A percentile compares a stretch with the other conserved stretches of the same genome.
phyloP scores from a whole-genome alignment of 345 rosid species.

The Odontarrhena argentea region DNA sequence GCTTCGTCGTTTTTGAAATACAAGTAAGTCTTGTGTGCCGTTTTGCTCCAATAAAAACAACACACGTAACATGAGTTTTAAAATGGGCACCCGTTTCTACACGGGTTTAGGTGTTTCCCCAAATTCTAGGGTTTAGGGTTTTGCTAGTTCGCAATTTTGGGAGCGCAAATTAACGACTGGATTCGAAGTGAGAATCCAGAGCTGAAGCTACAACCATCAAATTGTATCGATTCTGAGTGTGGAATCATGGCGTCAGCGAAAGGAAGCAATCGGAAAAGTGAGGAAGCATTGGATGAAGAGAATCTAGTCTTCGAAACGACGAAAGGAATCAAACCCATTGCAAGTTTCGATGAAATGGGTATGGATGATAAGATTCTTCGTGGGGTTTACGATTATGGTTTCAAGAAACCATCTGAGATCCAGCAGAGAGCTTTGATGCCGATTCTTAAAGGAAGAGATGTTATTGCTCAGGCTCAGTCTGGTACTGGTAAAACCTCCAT shows the following conservation, averaged over 20 bases:
- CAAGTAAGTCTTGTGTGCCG: too few relatives aligned
- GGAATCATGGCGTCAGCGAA: conserved; percentile 23
- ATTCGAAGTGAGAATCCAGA: too few relatives aligned
- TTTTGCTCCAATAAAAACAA: too few relatives aligned
- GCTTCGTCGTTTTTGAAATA: too few relatives aligned
- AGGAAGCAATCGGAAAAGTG: conserved; percentile 28
- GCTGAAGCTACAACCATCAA: too few relatives aligned
- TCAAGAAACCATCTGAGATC: conserved; percentile 91
- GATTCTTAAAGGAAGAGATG: conserved; percentile 82
- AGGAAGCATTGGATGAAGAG: conserved; percentile 48
- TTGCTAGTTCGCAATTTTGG: too few relatives aligned
- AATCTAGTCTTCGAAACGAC: conserved; percentile 82
- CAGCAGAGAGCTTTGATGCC: conserved; percentile 95
- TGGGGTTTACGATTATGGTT: conserved; percentile 87
- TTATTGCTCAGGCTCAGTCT: conserved; percentile 97
- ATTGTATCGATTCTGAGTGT: not conserved
- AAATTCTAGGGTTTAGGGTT: too few relatives aligned
- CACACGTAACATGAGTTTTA: too few relatives aligned
- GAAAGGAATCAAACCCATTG: conserved; percentile 77
- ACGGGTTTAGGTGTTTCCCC: too few relatives aligned
- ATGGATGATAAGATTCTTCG: conserved; percentile 74
- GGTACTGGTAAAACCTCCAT: conserved; percentile 98
- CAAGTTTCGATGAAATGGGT: conserved; percentile 81
- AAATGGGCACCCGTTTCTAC: too few relatives aligned
- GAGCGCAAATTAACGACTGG: too few relatives aligned